Evolutionary conservation across 2,329 filamentous ascomycete genomes (phyloP).

Genomic region (Boeremia lycopersici): DNA sequence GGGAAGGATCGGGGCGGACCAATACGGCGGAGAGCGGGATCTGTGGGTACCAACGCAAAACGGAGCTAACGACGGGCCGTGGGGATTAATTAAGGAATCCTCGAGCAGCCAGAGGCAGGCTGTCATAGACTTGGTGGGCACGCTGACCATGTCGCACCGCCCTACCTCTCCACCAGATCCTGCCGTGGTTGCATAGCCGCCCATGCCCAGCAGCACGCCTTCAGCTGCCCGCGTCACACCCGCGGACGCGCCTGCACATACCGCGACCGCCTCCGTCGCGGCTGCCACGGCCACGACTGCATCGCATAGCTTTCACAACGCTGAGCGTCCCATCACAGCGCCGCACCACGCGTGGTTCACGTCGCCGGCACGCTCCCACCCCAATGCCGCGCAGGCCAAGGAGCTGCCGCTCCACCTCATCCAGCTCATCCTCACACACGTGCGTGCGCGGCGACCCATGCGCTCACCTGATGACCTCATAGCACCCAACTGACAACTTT

Average conservation of each 20-base stretch:
- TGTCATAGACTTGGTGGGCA: background rate
- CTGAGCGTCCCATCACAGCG: constrained; percentile 30
- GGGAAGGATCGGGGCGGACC: constrained; percentile 22
- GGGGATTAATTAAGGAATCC: background rate
- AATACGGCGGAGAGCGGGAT: constrained; percentile 26
- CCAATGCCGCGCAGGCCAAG: constrained; percentile 35
- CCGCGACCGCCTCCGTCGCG: constrained; percentile 6
- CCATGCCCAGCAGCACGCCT: constrained; percentile 28
- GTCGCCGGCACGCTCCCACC: constrained; percentile 40
- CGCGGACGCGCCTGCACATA: constrained; percentile 13
- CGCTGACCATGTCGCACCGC: constrained; percentile 7
- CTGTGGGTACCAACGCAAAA: constrained; percentile 5
- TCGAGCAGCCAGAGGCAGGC: background rate
- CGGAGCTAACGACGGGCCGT: background rate
- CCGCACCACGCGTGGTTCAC: constrained; percentile 43
- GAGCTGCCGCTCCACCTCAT: constrained; percentile 64
- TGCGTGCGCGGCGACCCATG: constrained; percentile 41
- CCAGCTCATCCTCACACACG: constrained; percentile 61
- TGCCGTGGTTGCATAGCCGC: constrained; percentile 12
- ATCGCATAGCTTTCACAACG: constrained; percentile 5
- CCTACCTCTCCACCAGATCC: constrained; percentile 2
- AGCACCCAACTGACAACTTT: constrained; percentile 15
- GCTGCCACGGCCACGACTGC: background rate
- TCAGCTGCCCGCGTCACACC: constrained; percentile 18
- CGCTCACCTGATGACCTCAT: constrained; percentile 20